These are phyloP conservation scores for Platanus orientalis DNA, from an alignment of 164 flowering plant species.

Conservation along the genomic window DNA sequence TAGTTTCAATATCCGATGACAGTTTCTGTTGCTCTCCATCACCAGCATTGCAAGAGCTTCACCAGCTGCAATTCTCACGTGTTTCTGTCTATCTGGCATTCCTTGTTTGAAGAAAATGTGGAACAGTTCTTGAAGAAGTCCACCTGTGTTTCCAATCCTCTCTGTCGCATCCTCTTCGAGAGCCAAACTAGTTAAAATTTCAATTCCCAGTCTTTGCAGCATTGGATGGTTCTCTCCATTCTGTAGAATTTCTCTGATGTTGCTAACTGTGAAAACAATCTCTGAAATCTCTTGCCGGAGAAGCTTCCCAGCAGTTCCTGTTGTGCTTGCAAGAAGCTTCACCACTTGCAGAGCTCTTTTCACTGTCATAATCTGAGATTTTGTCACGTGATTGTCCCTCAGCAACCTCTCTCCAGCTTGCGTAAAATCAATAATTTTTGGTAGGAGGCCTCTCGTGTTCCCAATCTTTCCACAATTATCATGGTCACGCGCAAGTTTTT, in stretches of 20 bases:
- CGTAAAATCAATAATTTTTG: conserved; percentile 75
- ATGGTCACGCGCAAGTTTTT: conserved; percentile 80
- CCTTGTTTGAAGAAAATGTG: conserved; percentile 51
- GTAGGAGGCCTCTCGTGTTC: conserved; percentile 74
- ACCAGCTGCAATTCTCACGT: conserved; percentile 68
- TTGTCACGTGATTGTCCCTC: conserved; percentile 34
- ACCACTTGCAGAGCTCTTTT: conserved; percentile 71
- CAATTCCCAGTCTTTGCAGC: conserved; percentile 66
- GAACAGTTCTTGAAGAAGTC: conserved; percentile 57
- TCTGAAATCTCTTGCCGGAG: conserved; percentile 78
- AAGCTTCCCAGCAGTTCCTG: conserved; percentile 68
- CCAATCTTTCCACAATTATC: conserved; percentile 95
- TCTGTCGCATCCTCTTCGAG: conserved; percentile 81
- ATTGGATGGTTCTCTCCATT: conserved; percentile 60
- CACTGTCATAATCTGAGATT: conserved; percentile 52
- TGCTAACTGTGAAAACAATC: conserved; percentile 81
- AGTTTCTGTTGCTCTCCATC: conserved; percentile 61
- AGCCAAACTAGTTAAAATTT: conserved; percentile 71
- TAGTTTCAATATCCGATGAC: conserved; percentile 50
- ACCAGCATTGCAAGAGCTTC: conserved; percentile 88
- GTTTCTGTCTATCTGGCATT: conserved; percentile 27
- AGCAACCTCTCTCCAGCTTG: conserved; percentile 57
- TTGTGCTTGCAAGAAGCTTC: conserved; percentile 72
- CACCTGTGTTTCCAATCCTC: conserved; percentile 87
- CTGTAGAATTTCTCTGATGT: conserved; percentile 70